Evolutionary conservation across 2,329 filamentous ascomycete genomes (phyloP), one percentile per base, ranked within the genome.

Genomic region (Scytalidium sp.): DNA sequence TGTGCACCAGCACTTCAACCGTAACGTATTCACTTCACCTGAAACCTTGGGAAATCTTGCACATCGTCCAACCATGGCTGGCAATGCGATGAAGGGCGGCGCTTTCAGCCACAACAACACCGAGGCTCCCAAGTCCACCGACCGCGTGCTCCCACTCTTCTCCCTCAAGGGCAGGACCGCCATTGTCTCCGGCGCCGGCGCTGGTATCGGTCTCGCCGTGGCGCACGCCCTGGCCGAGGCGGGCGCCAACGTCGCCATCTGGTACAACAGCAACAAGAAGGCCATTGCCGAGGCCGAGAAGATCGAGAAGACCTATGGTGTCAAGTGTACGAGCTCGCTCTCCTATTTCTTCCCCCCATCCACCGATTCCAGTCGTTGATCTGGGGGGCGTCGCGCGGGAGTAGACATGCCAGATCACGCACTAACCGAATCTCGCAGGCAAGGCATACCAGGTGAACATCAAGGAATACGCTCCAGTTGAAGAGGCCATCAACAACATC

Each of bases 201-300:
- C 83, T 29, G 85, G 86, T 27, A 87, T 89, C 56, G 86, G 86
- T 40, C 71, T 87, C 21, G 75, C 76, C 4, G 76, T 88, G 22
- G 85, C 84, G 13, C 72, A 85, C 27, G 83, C 74, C 1, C 74
- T 84, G 25, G 85, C 85, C 15, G 86, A 90, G 63, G 83, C 84
- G 15, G 86, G 86, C 44, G 84, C 84, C 50, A 85, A 88, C 57
- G 82, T 89, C 19, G 85, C 83, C 22, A 80, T 88, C 45, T 88
- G 83, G 82, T 89, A 87, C 64, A 85, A 87, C 63, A 80, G 74
- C 66, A 88, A 89, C 68, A 77, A 79, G 61, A 79, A 84, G 58
- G 83, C 84, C 11, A 63, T 82, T 11, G 74, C 79, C 15, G 75
- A 81, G 50, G 85, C 86, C 0, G 75, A 75, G 25, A 80, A 81